Base-by-base conservation (phyloP, 2,329 filamentous ascomycete genomes). In the Chaetomiaceae sp. region DNA sequence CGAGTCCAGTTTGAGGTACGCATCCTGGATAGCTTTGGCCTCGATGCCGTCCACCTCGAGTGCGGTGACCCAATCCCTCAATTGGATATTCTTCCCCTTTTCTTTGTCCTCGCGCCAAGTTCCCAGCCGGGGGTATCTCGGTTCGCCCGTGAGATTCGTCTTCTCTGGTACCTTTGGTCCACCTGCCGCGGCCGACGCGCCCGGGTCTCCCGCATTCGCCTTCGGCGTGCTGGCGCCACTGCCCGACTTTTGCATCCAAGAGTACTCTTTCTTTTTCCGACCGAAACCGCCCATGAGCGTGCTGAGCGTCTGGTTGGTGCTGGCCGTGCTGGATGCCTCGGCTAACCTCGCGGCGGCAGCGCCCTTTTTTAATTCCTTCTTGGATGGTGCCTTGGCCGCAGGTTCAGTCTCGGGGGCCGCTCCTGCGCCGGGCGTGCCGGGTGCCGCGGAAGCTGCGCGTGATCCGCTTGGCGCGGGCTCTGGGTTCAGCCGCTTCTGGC, bases 341-440 rank as follows among this genome's bases (percentile, higher is more conserved):
- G 84, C 87, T 20, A 85, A 80, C 62, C 87, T 89, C 57, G 90
- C 85, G 55, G 89, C 85, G n/a, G 84, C 81, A 60, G 86, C 79
- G 58, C 85, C 87, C 69, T 86, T 89, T 66, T 86, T 82, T 56
- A 76, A 78, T 67, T 96, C 90, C 72, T 96, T 96, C 76, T 96
- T 96, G 4, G 86, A 87, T 47, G 89, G 78, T 3, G 83, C 78
- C 68, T 90, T 92, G 59, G 47, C 42, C 2, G 38, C 45, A 1
- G 48, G 42, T 27, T 81, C 77, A 1, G 74, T 67, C 49, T 87
- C 85, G 1, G 84, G 79, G 1, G 85, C 82, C 37, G 85, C 82
- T 40, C 81, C 76, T 1, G 81, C 75, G 5, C 81, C 82, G 3
- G 85, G 81, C 0, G 82, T 85, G 2, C 78, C 78, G 10, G 81